These are phyloP conservation scores for Malassezia equina DNA, from an alignment of 1,284 basidiomycete species.

Conservation along the genomic window DNA sequence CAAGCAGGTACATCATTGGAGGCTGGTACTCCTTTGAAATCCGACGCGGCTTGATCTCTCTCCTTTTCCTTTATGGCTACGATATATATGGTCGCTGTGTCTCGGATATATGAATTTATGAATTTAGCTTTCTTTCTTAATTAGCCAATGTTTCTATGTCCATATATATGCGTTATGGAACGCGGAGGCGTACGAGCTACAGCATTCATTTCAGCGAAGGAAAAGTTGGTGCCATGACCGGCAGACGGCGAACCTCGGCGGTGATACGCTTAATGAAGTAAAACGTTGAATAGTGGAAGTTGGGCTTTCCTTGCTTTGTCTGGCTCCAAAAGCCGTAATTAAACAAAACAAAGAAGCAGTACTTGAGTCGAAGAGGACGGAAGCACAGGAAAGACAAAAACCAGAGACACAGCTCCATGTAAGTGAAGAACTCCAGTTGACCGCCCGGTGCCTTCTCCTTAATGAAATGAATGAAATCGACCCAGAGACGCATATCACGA, in stretches of 20 bases:
- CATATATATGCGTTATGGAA: background rate
- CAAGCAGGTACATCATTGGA: background rate
- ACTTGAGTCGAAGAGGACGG: conserved; percentile 23
- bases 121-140: background rate
- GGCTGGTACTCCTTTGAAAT: background rate
- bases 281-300: conserved; percentile 27
- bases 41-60: background rate
- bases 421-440: conserved; percentile 59
- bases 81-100: background rate
- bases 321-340: conserved; percentile 38
- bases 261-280: background rate
- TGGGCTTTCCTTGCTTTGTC: conserved; percentile 24
- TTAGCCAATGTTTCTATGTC: background rate
- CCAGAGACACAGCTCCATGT: conserved; percentile 53
- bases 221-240: background rate
- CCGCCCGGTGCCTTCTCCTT: conserved; percentile 56
- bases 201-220: background rate
- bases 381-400: conserved; percentile 37
- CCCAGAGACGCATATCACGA: conserved; percentile 60
- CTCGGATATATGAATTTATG: background rate
- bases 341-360: conserved; percentile 40
- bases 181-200: background rate
- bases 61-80: background rate
- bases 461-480: conserved; percentile 57
- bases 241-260: background rate